These are phyloP conservation scores for Hypomontagnella submonticulosa DNA, from an alignment of 495 filamentous ascomycete species.

Conservation along the genomic window DNA sequence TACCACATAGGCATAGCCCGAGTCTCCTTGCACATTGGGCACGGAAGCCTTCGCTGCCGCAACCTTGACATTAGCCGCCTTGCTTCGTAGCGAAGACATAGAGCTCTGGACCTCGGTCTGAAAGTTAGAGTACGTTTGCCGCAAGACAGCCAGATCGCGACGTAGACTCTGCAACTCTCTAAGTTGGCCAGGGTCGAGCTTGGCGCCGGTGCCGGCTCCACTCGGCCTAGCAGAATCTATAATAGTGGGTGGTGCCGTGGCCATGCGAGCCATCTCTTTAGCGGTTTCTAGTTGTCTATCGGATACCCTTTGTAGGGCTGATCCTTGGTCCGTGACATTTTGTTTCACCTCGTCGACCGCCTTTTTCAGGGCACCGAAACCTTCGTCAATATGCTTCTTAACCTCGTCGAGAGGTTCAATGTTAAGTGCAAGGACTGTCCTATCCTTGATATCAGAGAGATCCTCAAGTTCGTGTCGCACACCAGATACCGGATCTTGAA, in stretches of 20 bases:
- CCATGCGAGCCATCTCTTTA: slow-evolving; percentile 88
- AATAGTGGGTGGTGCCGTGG: slow-evolving; percentile 68
- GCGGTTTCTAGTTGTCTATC: slow-evolving; percentile 91
- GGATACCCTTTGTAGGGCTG: slow-evolving; percentile 84
- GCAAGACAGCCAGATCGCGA: slow-evolving; percentile 89
- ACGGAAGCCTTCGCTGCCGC: slow-evolving; percentile 74
- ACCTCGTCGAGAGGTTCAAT: slow-evolving; percentile 96
- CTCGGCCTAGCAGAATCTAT: slow-evolving; percentile 51
- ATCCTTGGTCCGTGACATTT: slow-evolving; percentile 81
- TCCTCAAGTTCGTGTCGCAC: slow-evolving; percentile 97
- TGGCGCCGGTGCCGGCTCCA: slow-evolving; percentile 44
- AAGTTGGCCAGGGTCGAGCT: slow-evolving; percentile 64
- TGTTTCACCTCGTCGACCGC: slow-evolving; percentile 84
- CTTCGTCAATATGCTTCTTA: slow-evolving; percentile 94
- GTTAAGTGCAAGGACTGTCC: slow-evolving; percentile 92
- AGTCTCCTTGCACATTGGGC: slow-evolving; percentile 72
- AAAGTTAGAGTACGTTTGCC: slow-evolving; percentile 93
- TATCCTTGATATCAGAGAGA: slow-evolving; percentile 92
- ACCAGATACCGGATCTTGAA: slow-evolving; percentile 94
- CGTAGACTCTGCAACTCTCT: slow-evolving; percentile 83
- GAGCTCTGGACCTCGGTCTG: slow-evolving; percentile 86
- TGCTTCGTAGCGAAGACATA: slow-evolving; percentile 82
- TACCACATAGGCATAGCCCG: slow-evolving; percentile 84
- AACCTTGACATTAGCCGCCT: slow-evolving; percentile 81
- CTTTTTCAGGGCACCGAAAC: slow-evolving; percentile 79